Evolutionary conservation across 2,329 filamentous ascomycete genomes (phyloP), one percentile per base, ranked within the genome.

Genomic region (Stachybotrys chlorohalonatus): DNA sequence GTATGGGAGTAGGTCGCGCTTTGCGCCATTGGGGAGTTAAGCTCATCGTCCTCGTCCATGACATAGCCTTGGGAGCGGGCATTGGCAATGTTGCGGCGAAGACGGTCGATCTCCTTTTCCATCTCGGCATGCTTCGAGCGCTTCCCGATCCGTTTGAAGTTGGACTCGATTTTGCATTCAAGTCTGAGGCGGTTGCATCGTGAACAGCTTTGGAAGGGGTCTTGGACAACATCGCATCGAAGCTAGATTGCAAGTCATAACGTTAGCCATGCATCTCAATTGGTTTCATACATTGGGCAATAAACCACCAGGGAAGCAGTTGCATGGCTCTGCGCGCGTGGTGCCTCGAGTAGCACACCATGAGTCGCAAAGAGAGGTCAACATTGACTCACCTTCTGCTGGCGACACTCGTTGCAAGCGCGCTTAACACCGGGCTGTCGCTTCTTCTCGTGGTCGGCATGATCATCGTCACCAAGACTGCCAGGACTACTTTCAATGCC

Each of bases 111-210:
- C 70, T 92, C 87, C 71, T 85, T 87, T 67, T 90, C 88, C 87
- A 92, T 92, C 72, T 92, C 89, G 64, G 88, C 88, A 70, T 93
- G 88, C 68, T 89, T 88, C 59, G 84, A 88, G 47, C 89, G 82
- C 75, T 94, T 94, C 59, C 89, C 87, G 16, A 92, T 78, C 62
- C 89, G 85, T 78, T 91, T 92, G 73, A 93, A 93, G 70, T 91
- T 90, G 64, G 87, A 89, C 70, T 93, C 88, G 70, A 94, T 93
- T 70, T 90, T 89, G 77, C 89, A 94, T 58, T 86, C 82, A 57
- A 93, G 84, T 70, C 87, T 89, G 65, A 92, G 81, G 63, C 90
- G 88, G 67, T 82, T 82, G 73, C 89, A 94, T 55, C 89, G 81
- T 53, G 85, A 85, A 74, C 89, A 94, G 63, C 83, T 83, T 63